Percentiles rank a stretch among this genome's conserved stretches.
Evolutionary conservation across 1,284 basidiomycete genomes (phyloP).

Genomic region (Trametes pubescens): DNA sequence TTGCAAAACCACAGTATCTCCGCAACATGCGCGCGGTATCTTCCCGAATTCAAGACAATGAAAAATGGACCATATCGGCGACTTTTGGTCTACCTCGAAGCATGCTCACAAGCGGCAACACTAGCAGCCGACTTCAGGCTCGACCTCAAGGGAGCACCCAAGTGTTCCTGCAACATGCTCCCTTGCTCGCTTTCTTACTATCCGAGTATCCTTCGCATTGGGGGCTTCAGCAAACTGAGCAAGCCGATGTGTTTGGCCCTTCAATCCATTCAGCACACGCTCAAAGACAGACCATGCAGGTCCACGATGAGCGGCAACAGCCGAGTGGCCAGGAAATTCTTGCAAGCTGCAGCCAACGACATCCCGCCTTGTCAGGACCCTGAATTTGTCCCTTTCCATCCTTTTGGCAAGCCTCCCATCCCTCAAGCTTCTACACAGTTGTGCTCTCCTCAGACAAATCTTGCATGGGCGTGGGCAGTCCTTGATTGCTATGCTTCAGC

Average conservation of each 20-base stretch:
- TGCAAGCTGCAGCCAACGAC: neutral
- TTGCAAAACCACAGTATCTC: neutral
- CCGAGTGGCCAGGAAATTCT: neutral
- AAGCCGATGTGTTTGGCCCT: no score
- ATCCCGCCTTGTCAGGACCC: no score
- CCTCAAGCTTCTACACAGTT: no score
- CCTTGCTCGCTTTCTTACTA: no score
- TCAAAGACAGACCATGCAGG: neutral
- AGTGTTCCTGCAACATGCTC: no score
- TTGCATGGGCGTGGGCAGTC: conserved; percentile 11
- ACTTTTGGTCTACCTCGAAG: conserved; percentile 15
- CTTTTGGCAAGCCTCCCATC: no score
- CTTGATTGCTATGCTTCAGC: conserved; percentile 4
- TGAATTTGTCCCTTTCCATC: no score
- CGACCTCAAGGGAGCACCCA: no score
- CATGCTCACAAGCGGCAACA: conserved; percentile 4
- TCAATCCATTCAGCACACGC: neutral
- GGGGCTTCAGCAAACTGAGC: no score
- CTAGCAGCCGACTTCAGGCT: neutral
- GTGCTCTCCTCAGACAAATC: neutral
- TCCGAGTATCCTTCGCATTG: no score
- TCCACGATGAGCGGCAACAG: neutral
- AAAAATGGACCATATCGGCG: conserved; percentile 12
- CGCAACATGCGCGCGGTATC: neutral
- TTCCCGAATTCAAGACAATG: conserved; percentile 10